These are phyloP conservation scores for Colletotrichum echinochloae DNA, from an alignment of 2,329 filamentous ascomycete species.

Conservation along the genomic window DNA sequence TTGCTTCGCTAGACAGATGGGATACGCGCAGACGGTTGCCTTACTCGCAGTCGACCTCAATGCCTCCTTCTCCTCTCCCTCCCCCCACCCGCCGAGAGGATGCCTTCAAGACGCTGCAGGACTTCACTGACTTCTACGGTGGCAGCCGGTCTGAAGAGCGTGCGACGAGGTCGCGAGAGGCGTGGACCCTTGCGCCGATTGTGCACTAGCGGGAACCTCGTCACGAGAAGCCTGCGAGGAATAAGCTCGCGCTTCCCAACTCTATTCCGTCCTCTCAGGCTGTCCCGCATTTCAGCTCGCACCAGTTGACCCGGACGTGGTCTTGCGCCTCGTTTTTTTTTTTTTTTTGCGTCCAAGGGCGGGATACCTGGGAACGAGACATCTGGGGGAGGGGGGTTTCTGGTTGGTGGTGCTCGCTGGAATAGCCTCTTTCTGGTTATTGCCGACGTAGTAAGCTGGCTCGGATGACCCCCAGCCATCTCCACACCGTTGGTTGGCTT, in stretches of 20 bases:
- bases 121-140: neutral
- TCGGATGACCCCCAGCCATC: neutral
- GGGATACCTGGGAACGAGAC: neutral
- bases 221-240: neutral
- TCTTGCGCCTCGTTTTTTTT: neutral
- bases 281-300: neutral
- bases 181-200: slow-evolving; percentile 7
- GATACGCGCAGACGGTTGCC: neutral
- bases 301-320: neutral
- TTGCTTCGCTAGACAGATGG: neutral
- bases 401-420: neutral
- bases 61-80: no score
- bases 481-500: neutral
- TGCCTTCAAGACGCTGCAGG: neutral
- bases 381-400: no score
- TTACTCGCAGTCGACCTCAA: neutral
- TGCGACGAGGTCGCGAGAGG: neutral
- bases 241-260: slow-evolving; percentile 20
- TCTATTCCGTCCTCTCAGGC: slow-evolving; percentile 27
- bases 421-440: neutral
- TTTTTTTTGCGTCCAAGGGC: neutral
- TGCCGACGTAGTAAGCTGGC: neutral
- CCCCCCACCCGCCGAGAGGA: no score
- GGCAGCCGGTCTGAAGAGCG: neutral
- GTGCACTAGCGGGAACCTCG: slow-evolving; percentile 25